These are phyloP conservation scores for sorghum (Sorghum bicolor) DNA, from an alignment of 176 grass and related monocot genomes.

Conservation along the genomic window Sorghum_bicolor_NCBIv3 NC_012873.2:61791501-61792000, in stretches of 20 bases:
- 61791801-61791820: constrained; percentile 17
- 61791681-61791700: background rate
- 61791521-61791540: no score
- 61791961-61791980: background rate
- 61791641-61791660: background rate
- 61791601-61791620: background rate
- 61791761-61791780: background rate
- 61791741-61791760: no score
- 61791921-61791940: background rate
- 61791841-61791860: background rate
- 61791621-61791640: background rate
- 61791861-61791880: background rate
- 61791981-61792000: constrained; percentile 1
- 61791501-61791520: no score
- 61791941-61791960: background rate
- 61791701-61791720: background rate
- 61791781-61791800: background rate
- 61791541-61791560: no score
- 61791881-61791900: background rate
- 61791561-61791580: no score
- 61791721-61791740: background rate
- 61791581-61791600: no score
- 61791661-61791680: no score
- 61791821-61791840: constrained; percentile 22
- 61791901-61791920: background rate